Conservation (phyloP, 129 eudicot species). For the Arctium lappa region DNA sequence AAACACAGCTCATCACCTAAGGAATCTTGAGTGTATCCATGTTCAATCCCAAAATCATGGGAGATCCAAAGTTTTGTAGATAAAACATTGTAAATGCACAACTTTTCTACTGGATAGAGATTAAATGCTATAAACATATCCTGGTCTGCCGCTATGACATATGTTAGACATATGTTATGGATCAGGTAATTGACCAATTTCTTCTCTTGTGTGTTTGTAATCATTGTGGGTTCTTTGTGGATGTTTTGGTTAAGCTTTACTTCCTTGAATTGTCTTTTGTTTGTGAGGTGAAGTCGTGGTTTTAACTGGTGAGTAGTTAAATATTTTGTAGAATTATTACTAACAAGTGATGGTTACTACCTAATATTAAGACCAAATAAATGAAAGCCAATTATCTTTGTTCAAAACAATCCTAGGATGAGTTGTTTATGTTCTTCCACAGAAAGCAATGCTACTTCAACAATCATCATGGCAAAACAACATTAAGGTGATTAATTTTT, state of each 20-base stretch:
- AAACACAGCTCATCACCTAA: too few relatives aligned
- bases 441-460: constrained; percentile 94
- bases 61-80: constrained; percentile 6
- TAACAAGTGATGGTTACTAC: background rate
- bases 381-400: background rate
- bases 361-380: background rate
- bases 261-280: background rate
- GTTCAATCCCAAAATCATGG: too few relatives aligned
- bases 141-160: constrained; percentile 86
- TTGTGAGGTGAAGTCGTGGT: constrained; percentile 3
- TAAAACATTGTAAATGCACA: constrained; percentile 43
- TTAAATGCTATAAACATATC: constrained; percentile 79
- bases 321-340: background rate
- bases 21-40: too few relatives aligned
- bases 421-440: constrained; percentile 25
- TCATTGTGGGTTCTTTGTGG: constrained; percentile 28
- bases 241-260: constrained; percentile 20
- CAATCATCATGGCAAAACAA: constrained; percentile 99
- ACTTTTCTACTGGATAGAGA: constrained; percentile 69
- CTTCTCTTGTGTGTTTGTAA: too few relatives aligned
- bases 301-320: background rate
- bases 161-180: constrained; percentile 38
- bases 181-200: too few relatives aligned
- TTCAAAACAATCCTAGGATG: background rate
- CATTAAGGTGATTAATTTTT: constrained; percentile 71